phyloP scores from a whole-genome alignment of 768 basidiomycete genomes.

The Piloderma croceum region DNA sequence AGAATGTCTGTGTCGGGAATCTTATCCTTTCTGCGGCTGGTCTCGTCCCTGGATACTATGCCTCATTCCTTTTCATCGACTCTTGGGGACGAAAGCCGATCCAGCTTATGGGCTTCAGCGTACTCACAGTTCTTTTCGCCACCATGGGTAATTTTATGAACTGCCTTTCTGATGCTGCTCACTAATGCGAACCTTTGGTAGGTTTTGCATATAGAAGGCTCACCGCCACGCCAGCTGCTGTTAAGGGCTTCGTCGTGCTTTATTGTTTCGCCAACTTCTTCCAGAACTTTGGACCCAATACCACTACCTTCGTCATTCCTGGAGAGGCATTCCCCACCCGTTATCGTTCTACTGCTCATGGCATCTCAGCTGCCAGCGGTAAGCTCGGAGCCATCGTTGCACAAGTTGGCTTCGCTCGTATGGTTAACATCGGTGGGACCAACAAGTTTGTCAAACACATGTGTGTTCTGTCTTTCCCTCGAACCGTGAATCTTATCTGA shows the following conservation, averaged over 20 bases:
- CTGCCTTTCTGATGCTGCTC: background rate
- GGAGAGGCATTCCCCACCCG: slow-evolving; percentile 43
- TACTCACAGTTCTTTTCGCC: slow-evolving; percentile 28
- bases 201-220: slow-evolving; percentile 25
- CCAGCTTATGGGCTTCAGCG: slow-evolving; percentile 34
- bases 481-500: background rate
- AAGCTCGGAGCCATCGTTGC: slow-evolving; percentile 41
- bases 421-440: slow-evolving; percentile 31
- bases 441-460: slow-evolving; percentile 27
- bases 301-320: slow-evolving; percentile 40
- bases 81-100: slow-evolving; percentile 35
- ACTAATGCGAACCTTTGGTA: slow-evolving; percentile 1
- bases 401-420: slow-evolving; percentile 30
- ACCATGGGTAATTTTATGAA: slow-evolving; percentile 21
- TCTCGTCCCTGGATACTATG: slow-evolving; percentile 36
- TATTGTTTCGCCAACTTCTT: slow-evolving; percentile 39
- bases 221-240: slow-evolving; percentile 18
- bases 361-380: slow-evolving; percentile 39
- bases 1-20: slow-evolving; percentile 29
- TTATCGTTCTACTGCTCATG: slow-evolving; percentile 39
- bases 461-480: slow-evolving; percentile 19
- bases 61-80: slow-evolving; percentile 31
- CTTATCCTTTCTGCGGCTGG: slow-evolving; percentile 33
- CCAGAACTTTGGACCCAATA: slow-evolving; percentile 42
- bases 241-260: slow-evolving; percentile 29